Evolutionary conservation across 768 basidiomycete genomes (phyloP), one percentile per base, ranked within the genome.

Genomic region (Suillus sp.): DNA sequence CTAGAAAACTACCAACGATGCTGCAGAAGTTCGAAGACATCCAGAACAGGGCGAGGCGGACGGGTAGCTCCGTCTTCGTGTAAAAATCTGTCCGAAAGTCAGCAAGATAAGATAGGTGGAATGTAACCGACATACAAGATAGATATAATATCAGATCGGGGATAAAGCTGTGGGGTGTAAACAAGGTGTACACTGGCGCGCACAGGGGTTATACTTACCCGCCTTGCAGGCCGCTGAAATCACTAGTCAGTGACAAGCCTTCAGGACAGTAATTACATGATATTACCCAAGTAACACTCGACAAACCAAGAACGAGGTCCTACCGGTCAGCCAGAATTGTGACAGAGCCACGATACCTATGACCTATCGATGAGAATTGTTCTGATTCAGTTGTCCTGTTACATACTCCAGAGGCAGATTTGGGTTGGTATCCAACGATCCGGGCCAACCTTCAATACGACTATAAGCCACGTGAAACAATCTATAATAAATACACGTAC

Each of bases 351-450:
- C 78, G 50, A 85, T 70, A 20, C 76, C 73, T 74, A 48, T 22
- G 20, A 2, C 32, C 6, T 0, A 3, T 66, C 13, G 59, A 64
- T n/a, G 2, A 53, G 30, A 32, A 20, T 5, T 6, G 2, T 20
- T 45, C 32, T 35, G 25, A 38, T 25, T 34, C 5, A 14, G 25
- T 10, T 30, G 10, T 40, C 22, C 51, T 59, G 30, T 48, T 27
- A 48, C 65, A 62, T 38, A 74, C 83, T 81, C 84, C 84, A 86
- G 20, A 80, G 64, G 59, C 81, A 82, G 75, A 86, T 84, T 69
- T 86, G 85, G 1, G 78, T 80, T 6, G 86, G 84, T 71, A 86
- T 86, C 86, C 84, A 88, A 30, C 83, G 80, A 71, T 89, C 87
- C 3, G 86, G 86, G 3, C 87, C 86, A 43, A 86, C 65, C 82